Evolutionary conservation across 495 filamentous ascomycete species (phyloP), one percentile per base, ranked within the genome.

Genomic region (Penicillium desertorum): DNA sequence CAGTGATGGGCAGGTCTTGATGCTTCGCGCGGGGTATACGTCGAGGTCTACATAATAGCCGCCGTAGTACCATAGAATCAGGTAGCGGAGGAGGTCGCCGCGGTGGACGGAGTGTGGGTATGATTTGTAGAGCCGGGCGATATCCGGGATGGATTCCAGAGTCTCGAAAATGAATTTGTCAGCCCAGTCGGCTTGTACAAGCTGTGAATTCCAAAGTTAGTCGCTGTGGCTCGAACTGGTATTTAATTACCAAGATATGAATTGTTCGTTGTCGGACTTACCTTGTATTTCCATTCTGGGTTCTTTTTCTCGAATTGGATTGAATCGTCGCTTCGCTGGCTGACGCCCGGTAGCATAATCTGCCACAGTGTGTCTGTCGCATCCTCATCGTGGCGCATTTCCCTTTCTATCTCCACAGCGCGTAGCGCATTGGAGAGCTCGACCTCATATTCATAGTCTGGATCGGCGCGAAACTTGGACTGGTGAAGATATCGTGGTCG

Each of bases 41-140:
- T 81, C 79, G 19, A 77, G 68, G 55, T 83, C 81, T 1, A 71
- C 75, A 57, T 82, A 83, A 46, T 78, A 79, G 20, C 81, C 81
- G 11, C 81, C 81, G 34, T 76, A 72, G 48, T 74, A 73, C 66
- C 71, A 74, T 14, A 83, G 57, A 1, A 81, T 53, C 6, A 81
- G 62, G 56, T 83, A 83, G 19, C 78, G 71, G n/a, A 82, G 65
- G 0, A 82, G 68, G 41, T 83, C 79, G 0, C 76, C 72, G 4
- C 74, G 73, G 8, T 76, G 73, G 29, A 78, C 71, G 20, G 69
- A 51, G 45, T 72, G 60, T 0, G 72, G 74, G 27, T 75, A 75
- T 34, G 69, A 67, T 20, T 67, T 50, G 56, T 74, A 76, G 3
- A 69, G 29, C 0, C 32, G 51, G 6, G 60, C 54, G 9, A 76